Evolutionary conservation across 805 yeast genomes (phyloP), one percentile per base, ranked within the genome.

Genomic region (fission yeast (Schizosaccharomyces pombe)): DNA sequence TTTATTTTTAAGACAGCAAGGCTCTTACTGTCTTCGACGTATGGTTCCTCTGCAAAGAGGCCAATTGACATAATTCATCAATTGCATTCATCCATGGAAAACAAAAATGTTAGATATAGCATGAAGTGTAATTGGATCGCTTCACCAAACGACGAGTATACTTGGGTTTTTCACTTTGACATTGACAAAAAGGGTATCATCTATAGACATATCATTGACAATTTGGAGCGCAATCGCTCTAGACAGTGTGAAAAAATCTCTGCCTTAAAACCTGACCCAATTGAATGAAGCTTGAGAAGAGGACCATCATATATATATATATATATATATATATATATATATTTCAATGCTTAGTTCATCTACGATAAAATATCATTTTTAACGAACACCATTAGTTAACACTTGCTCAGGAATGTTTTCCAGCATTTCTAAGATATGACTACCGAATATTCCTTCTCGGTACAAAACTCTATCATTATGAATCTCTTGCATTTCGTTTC

Each of bases 391-490:
- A 16, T 19, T 22, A n/a, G 30, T 3, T 37, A 49, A 24, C 14
- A 3, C 14, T 16, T 43, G 19, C 11, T 40, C 61, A 63, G 49
- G 49, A 19, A 61, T 58, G 3, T 61, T 62, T 30, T 61, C 63
- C 47, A 58, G 56, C 22, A 61, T 56, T 39, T 61, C 63, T 5
- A 61, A 56, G 22, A 61, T 58, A 47, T 61, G 62, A 31, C 63
- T 61, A 16, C 62, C 60, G 47, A 61, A 60, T 4, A 57, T 55
- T 4, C 62, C 62, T 30, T 57, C 57, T 58, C 59, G 56, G 31
- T 52, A 54, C 14, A 56, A 47, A 5, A 55, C 56, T 19, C 60
- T 43, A 19, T 34, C 53, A 24, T 47, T 52, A 22, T 43, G 49
- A 30, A 22, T 9, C 30, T n/a, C 31, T 9, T n/a, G 22, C 4